These are phyloP conservation scores for Aspergillus amoenus DNA, from an alignment of 2,329 filamentous ascomycete genomes.

Conservation along the genomic window DNA sequence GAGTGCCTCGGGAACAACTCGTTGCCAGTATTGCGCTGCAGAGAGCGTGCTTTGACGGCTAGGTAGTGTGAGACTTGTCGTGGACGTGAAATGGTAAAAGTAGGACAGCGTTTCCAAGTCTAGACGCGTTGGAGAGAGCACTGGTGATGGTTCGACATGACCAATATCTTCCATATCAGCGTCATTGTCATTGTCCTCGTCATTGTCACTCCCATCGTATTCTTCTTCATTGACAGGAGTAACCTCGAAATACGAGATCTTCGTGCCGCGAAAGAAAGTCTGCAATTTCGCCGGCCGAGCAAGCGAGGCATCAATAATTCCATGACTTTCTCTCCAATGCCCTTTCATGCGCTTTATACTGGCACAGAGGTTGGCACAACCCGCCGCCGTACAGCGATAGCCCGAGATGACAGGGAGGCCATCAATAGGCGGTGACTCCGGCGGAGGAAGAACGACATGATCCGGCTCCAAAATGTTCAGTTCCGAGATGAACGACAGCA, in stretches of 20 bases:
- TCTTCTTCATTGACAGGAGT: neutral
- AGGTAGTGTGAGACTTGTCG: conserved; percentile 1
- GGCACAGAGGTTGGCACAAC: conserved; percentile 9
- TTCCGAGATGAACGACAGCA: neutral
- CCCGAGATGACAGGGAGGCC: conserved; percentile 3
- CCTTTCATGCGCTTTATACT: conserved; percentile 10
- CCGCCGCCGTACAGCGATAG: conserved; percentile 1
- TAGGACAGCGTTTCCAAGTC: conserved; percentile 7
- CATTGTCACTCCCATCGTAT: neutral
- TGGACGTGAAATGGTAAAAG: conserved; percentile 9
- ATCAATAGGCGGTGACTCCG: neutral
- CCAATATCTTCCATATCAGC: neutral
- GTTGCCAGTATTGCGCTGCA: neutral
- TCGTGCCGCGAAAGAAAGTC: conserved; percentile 13
- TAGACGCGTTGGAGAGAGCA: neutral
- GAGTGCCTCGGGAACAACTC: neutral
- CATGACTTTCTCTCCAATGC: conserved; percentile 7
- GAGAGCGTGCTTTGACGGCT: neutral
- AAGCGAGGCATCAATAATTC: neutral
- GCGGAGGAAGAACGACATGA: neutral
- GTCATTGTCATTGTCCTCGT: neutral
- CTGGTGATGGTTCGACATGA: neutral
- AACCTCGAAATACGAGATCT: conserved; percentile 11
- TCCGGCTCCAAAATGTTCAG: conserved; percentile 2
- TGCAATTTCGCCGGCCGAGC: conserved; percentile 2